Conservation (phyloP, 352 stramenopile species). For the Peronospora belbahrii region DNA sequence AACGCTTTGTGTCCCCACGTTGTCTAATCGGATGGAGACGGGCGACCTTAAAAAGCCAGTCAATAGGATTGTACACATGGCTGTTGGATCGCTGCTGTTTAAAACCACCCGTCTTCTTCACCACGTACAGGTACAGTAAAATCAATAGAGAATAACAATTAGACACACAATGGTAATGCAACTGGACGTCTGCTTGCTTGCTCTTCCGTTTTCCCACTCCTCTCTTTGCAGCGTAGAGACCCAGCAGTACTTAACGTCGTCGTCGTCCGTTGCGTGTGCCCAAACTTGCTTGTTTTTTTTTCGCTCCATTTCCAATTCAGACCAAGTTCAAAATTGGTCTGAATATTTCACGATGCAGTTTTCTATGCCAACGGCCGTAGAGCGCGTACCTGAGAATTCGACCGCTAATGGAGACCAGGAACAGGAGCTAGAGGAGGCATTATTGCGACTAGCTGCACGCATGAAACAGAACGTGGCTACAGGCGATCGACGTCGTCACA, state of each 20-base stretch:
- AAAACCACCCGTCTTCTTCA: background rate
- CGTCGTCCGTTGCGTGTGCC: background rate
- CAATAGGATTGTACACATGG: too few species aligned
- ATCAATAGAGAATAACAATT: background rate
- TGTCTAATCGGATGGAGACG: background rate
- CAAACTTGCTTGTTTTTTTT: background rate
- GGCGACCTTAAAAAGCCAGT: background rate
- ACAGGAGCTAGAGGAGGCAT: slow-evolving; percentile 54
- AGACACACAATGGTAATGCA: background rate
- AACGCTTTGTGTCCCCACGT: background rate
- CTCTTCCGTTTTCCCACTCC: background rate
- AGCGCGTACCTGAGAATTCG: slow-evolving; percentile 44
- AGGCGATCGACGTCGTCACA: slow-evolving; percentile 55
- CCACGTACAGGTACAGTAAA: background rate
- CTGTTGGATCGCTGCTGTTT: background rate
- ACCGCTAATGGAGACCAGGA: slow-evolving; percentile 30
- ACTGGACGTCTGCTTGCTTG: background rate
- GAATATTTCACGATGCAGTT: slow-evolving; percentile 20
- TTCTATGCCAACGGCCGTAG: slow-evolving; percentile 38
- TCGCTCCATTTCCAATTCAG: background rate
- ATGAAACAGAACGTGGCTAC: slow-evolving; percentile 79
- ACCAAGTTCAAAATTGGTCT: background rate
- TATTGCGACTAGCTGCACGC: slow-evolving; percentile 58
- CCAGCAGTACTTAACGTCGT: background rate
- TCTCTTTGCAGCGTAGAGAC: background rate